A percentile compares a stretch with the other conserved stretches of the same genome.
These are phyloP conservation scores for Geranomyces variabilis DNA, from an alignment of 192 early-diverging fungal species.

Conservation along the genomic window DNA sequence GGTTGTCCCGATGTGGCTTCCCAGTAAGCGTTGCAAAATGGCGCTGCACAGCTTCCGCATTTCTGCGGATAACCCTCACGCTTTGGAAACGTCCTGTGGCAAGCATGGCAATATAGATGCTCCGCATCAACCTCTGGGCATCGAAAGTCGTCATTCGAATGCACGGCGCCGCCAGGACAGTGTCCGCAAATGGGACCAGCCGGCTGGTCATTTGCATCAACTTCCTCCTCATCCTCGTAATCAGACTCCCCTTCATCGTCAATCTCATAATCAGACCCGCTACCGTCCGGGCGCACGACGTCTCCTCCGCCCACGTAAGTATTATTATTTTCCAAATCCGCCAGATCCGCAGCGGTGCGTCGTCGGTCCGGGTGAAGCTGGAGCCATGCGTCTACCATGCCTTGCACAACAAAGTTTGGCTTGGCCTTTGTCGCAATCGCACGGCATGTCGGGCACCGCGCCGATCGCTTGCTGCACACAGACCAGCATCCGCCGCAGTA, in stretches of 20 bases:
- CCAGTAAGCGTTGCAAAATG: no score
- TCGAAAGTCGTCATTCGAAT: neutral
- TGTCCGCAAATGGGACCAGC: neutral
- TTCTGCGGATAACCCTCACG: neutral
- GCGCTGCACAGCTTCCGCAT: no score
- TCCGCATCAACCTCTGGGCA: neutral
- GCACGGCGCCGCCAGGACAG: neutral
- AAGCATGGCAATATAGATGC: neutral
- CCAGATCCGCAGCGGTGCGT: neutral
- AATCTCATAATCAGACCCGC: neutral
- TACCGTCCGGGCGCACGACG: neutral
- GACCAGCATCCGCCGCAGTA: neutral
- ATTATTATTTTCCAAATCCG: neutral
- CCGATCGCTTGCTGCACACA: neutral
- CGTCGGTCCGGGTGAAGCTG: neutral
- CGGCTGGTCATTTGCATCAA: neutral
- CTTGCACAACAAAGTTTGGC: conserved; percentile 7
- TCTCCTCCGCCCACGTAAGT: neutral
- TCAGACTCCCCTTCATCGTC: conserved; percentile 1
- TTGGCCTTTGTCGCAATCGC: neutral
- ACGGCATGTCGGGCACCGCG: neutral
- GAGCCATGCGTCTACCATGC: conserved; percentile 1
- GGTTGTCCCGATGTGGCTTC: no score
- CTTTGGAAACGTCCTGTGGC: neutral
- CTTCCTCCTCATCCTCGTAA: neutral